Percentiles rank a stretch among this genome's conserved stretches.
phyloP scores from a whole-genome alignment of 441 rosid species.

The Populus trichocarpa region DNA sequence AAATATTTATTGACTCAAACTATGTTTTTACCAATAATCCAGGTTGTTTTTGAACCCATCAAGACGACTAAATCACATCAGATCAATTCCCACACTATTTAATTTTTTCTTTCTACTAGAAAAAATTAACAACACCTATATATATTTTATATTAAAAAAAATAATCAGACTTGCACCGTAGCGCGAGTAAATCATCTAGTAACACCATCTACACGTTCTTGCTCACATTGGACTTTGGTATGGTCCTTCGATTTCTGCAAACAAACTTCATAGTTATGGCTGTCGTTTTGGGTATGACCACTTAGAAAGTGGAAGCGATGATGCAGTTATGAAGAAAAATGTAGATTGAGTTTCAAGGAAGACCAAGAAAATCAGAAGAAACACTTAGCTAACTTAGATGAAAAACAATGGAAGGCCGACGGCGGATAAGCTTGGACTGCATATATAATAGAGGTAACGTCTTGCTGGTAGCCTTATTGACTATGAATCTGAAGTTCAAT shows the following conservation, averaged over 20 bases:
- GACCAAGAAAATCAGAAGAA: not conserved
- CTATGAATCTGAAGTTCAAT: no score
- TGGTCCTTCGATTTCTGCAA: not conserved
- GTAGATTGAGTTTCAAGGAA: not conserved
- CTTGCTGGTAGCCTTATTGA: not conserved
- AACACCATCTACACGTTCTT: no score
- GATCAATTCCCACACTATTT: no score
- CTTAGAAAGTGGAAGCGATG: not conserved
- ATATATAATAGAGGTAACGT: not conserved
- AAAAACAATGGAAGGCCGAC: no score
- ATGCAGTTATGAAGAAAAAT: not conserved
- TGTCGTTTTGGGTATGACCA: not conserved
- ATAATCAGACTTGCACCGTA: accelerated
- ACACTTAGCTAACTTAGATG: not conserved
- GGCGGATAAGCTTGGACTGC: not conserved
- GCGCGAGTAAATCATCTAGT: no score
- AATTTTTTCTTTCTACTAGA: no score
- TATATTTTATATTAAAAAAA: no score
- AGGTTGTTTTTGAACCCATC: no score
- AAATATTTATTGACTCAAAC: no score
- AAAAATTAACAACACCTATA: no score
- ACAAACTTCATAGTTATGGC: not conserved
- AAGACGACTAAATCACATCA: no score
- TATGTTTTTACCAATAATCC: no score
- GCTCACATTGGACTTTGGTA: not conserved